Conservation (phyloP, 225 moss, liverwort and hornwort genomes). For the Polytrichum formosum region DNA sequence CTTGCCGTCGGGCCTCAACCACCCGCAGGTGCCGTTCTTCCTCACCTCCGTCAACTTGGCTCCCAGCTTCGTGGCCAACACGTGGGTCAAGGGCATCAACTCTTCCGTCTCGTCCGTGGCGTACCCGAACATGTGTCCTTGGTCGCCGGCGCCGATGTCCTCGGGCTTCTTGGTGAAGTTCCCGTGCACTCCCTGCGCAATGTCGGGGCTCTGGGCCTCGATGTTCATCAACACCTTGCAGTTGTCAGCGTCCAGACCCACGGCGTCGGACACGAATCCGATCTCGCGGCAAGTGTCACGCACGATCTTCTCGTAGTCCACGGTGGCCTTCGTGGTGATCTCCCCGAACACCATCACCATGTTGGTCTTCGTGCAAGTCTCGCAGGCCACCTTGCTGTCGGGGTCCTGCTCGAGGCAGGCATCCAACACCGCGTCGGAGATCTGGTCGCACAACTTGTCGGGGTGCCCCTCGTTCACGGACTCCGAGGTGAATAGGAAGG, state of each 20-base stretch:
- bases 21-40: conserved; percentile 73
- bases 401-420: conserved; percentile 87
- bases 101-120: conserved; percentile 87
- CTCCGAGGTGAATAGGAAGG: conserved; percentile 77
- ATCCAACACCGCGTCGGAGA: conserved; percentile 81
- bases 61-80: conserved; percentile 80
- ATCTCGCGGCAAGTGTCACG: conserved; percentile 88
- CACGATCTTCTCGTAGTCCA: conserved; percentile 92
- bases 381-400: conserved; percentile 92
- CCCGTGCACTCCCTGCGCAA: conserved; percentile 85
- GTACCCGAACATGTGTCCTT: conserved; percentile 86
- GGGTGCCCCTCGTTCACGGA: conserved; percentile 93
- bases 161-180: conserved; percentile 80
- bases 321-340: conserved; percentile 84
- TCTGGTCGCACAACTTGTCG: conserved; percentile 88
- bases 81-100: conserved; percentile 80
- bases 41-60: conserved; percentile 75
- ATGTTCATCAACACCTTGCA: conserved; percentile 84
- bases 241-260: conserved; percentile 66
- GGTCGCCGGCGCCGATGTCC: conserved; percentile 81
- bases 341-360: conserved; percentile 98
- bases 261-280: conserved; percentile 67
- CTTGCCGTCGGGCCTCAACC: conserved; percentile 90
- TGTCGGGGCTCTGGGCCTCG: conserved; percentile 88
- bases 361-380: conserved; percentile 93